A percentile compares a stretch with the other conserved stretches of the same genome.
Conservation (phyloP, 1,284 basidiomycete genomes). For the Kalmanozyma brasiliensis region DNA sequence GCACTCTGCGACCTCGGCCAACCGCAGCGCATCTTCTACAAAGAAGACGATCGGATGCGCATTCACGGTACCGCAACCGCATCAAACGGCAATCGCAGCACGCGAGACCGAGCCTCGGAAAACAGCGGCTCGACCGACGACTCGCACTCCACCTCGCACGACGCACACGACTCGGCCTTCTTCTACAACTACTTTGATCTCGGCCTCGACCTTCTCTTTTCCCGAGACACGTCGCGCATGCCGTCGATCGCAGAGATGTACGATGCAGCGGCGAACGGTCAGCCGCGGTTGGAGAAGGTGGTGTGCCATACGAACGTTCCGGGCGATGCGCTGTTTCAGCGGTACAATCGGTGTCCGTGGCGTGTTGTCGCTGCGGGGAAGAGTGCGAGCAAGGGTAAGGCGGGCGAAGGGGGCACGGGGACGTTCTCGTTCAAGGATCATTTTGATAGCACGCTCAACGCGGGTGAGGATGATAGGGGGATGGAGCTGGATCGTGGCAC, state of each 20-base stretch:
- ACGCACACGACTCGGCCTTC: slow-evolving; percentile 37
- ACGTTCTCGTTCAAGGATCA: slow-evolving; percentile 30
- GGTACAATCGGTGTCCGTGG: slow-evolving; percentile 51
- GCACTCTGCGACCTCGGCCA: slow-evolving; percentile 40
- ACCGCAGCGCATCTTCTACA: slow-evolving; percentile 49
- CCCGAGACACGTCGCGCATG: slow-evolving; percentile 24
- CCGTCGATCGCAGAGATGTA: slow-evolving; percentile 22
- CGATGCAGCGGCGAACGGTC: slow-evolving; percentile 18
- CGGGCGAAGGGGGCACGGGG: background rate
- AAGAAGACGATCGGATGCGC: slow-evolving; percentile 48
- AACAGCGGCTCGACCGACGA: slow-evolving; percentile 20
- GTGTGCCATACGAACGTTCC: slow-evolving; percentile 49
- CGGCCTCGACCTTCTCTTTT: slow-evolving; percentile 48
- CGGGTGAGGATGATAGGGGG: slow-evolving; percentile 27
- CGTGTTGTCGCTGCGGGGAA: slow-evolving; percentile 9
- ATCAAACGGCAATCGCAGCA: slow-evolving; percentile 1
- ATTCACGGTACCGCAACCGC: slow-evolving; percentile 28
- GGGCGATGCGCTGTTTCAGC: slow-evolving; percentile 47
- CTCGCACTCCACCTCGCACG: slow-evolving; percentile 6
- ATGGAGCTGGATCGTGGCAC: slow-evolving; percentile 50
- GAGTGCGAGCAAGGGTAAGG: slow-evolving; percentile 11
- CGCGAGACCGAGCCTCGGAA: slow-evolving; percentile 11
- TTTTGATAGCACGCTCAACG: slow-evolving; percentile 31
- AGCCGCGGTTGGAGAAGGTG: slow-evolving; percentile 48
- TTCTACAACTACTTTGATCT: slow-evolving; percentile 59